Conservation (phyloP, 305 asterid species). For the Fraxinus nigra region DNA sequence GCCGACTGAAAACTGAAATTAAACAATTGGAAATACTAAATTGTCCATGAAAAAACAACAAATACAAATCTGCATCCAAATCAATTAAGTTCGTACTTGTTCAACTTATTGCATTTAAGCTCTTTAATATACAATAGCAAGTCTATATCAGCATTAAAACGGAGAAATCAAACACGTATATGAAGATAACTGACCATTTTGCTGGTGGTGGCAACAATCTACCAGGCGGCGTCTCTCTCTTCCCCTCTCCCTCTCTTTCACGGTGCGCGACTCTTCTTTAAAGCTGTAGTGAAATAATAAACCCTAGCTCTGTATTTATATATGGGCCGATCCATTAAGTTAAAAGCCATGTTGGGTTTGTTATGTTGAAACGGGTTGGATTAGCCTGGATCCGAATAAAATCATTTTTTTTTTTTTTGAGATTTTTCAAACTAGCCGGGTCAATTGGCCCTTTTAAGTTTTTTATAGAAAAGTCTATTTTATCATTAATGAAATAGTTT, state of each 20-base stretch:
- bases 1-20: not conserved
- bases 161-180: not conserved
- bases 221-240: not conserved
- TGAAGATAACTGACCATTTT: not conserved
- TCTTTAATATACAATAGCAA: not conserved
- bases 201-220: not conserved
- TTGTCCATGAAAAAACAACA: not conserved
- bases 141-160: not conserved
- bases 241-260: not conserved
- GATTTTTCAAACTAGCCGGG: too few relatives aligned
- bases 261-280: not conserved
- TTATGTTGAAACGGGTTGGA: not conserved
- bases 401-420: not conserved
- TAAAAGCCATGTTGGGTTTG: not conserved
- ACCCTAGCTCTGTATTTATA: not conserved
- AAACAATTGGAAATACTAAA: not conserved
- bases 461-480: too few relatives aligned
- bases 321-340: not conserved
- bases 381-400: not conserved
- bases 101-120: not conserved
- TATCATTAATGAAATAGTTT: too few relatives aligned
- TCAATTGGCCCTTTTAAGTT: too few relatives aligned
- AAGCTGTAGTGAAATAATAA: not conserved
- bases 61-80: not conserved
- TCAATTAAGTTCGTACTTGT: not conserved